phyloP scores from a whole-genome alignment of 2,329 filamentous ascomycete genomes.

The Venturia carpophila region DNA sequence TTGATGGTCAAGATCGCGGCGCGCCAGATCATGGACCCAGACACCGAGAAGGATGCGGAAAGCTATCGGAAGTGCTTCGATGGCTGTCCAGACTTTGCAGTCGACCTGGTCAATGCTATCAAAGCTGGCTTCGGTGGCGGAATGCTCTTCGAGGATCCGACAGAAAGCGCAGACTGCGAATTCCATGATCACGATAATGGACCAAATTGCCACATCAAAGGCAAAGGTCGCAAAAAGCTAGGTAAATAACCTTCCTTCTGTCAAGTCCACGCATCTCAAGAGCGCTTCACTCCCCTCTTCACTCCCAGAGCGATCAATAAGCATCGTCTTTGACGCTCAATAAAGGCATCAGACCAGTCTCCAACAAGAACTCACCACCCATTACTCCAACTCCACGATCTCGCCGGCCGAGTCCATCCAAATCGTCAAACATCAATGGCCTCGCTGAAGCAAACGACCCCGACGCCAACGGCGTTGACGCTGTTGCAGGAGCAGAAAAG shows the following conservation, averaged over 20 bases:
- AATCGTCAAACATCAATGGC: constrained; percentile 15
- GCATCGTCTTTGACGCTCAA: constrained; percentile 6
- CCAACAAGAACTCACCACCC: constrained; percentile 10
- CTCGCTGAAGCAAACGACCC: constrained; percentile 13
- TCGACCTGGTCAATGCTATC: constrained; percentile 48
- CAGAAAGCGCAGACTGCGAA: constrained; percentile 37
- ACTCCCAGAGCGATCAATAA: neutral
- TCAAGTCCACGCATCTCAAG: neutral
- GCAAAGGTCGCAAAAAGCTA: constrained; percentile 18
- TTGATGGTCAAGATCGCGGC: constrained; percentile 49
- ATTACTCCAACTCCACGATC: constrained; percentile 16
- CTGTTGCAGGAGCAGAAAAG: neutral
- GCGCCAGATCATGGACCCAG: constrained; percentile 50
- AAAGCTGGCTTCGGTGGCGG: constrained; percentile 39
- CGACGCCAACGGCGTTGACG: neutral
- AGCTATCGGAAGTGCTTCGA: constrained; percentile 45
- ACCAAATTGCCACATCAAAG: constrained; percentile 27
- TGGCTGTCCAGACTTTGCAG: constrained; percentile 43
- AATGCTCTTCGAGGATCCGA: constrained; percentile 46
- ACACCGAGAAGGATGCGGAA: constrained; percentile 41
- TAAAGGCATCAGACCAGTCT: constrained; percentile 16
- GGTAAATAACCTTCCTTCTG: constrained; percentile 15
- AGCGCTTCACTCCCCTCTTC: neutral
- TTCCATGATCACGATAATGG: constrained; percentile 46
- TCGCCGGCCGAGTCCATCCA: constrained; percentile 2